Evolutionary conservation across 768 basidiomycete species (phyloP), one percentile per base, ranked within the genome.

Genomic region (Crucibulum laeve): DNA sequence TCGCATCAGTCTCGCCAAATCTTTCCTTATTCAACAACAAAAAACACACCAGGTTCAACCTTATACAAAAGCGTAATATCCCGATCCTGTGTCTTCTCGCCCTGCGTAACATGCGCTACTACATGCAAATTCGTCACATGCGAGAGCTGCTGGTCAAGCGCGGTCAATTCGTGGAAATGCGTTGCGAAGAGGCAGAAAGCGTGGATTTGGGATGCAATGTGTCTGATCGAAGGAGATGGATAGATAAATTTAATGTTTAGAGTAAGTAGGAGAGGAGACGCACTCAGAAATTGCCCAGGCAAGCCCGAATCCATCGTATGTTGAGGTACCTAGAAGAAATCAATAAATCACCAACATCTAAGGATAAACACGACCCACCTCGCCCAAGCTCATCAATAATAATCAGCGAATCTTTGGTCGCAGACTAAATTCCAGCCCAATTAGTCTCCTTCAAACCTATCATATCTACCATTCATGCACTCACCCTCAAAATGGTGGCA

Each of bases 241-340:
- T 5, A 47, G n/a, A 14, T 25, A 24, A 36, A 39, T 32, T 25
- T 37, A 11, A 8, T 21, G 14, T 15, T 5, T 25, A 22, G 13
- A 40, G 5, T 23, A 8, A 19, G 19, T 19, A 45, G 34, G 36
- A 15, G 25, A 26, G 11, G 15, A 21, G 19, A 61, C 79, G 47
- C 61, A 94, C 94, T 99, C 96, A 40, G 92, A 95, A 53, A 98
- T 98, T 1, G 95, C 92, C 95, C 95, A 99, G 0, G 96, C 96
- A 4, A 99, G 75, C 4, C 94, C 95, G 54, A 97, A 97, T 4
- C 95, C 95, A 60, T 99, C 95, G 51, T 95, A 95, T 0, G 95
- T 97, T 0, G 94, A 96, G 1, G 94, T 96, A 4, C 94, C 87
- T 87, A 46, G 25, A 51, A n/a, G 26, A 48, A 14, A 38, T 34